Base-by-base conservation (phyloP, 1,284 basidiomycete species). In the Sanghuangporus sanghuang region DNA sequence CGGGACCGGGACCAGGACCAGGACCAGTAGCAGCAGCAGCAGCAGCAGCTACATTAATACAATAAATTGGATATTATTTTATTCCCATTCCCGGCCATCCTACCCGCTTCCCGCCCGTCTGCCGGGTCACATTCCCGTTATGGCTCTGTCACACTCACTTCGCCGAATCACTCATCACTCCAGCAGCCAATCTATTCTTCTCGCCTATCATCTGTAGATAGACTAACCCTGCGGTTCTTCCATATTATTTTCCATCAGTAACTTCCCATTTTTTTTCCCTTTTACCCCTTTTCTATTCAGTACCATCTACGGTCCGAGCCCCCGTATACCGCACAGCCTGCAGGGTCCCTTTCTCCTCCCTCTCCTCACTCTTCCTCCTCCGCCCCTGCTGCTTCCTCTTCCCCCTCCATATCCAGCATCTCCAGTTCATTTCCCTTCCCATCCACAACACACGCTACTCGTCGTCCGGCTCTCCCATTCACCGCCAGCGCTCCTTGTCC, bases 371-470 rank as follows among this genome's bases (percentile, higher is more conserved):
- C 75, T 66, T 76, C 78, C 70, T 79, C 85, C 70, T 78, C 80
- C 68, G 81, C 85, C 70, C 78, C 80, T 68, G 81, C 82, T 68
- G 83, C 83, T 61, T 69, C 77, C 70, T 69, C 77, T 70, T 85
- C 80, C 59, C 82, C 87, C 76, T 90, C 90, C 76, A 93, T 79
- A 78, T 93, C 90, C 69, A 92, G 76, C 59, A 87, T 80, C 76
- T 93, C 89, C 77, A 91, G 72, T 66, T 75, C 76, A 67, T 76
- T 78, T 67, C 88, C 88, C 58, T 78, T 77, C 64, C 73, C 76
- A 72, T 89, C 87, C 72, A 92, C 72, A 63, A 92, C 81, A 72
- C 89, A 90, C 16, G 84, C 89, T 59, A 91, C 85, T 71, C 88
- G 79, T 69, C 91, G 85, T 65, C 89, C 88, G 9, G 74, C 76